A percentile compares a stretch with the other conserved stretches of the same genome.
phyloP scores from a whole-genome alignment of 176 grass and related monocot species.

The Aegilops tauschii region DNA sequence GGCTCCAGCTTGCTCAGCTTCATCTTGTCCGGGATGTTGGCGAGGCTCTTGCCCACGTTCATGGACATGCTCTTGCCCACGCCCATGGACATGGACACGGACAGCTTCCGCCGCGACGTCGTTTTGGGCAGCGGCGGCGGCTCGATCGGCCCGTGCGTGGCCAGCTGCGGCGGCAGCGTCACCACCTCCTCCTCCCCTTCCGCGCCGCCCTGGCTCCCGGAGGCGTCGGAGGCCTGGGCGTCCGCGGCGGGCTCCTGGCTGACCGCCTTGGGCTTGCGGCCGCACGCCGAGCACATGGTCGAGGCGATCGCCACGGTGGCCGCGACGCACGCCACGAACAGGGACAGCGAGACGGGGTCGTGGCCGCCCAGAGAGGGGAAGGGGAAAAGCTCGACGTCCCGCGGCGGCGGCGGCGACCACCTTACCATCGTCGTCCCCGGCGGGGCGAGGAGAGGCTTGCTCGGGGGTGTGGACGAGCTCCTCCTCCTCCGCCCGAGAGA shows the following conservation, averaged over 20 bases:
- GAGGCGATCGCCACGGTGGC: conserved; percentile 51
- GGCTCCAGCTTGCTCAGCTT: conserved; percentile 56
- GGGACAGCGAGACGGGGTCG: conserved; percentile 33
- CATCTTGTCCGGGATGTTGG: conserved; percentile 70
- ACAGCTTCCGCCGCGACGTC: conserved; percentile 50
- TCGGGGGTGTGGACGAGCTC: conserved; percentile 1
- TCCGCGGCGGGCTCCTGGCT: not conserved
- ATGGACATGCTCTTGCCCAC: conserved; percentile 41
- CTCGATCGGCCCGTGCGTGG: conserved; percentile 66
- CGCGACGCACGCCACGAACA: conserved; percentile 52
- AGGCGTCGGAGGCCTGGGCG: conserved; percentile 2
- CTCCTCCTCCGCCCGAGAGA: conserved; percentile 1
- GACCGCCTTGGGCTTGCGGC: conserved; percentile 51
- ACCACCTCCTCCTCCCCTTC: conserved; percentile 39
- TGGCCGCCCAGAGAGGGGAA: not conserved
- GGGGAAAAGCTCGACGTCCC: not conserved
- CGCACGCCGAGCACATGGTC: conserved; percentile 79
- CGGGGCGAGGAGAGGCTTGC: conserved; percentile 5
- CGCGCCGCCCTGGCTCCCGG: not conserved
- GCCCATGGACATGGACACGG: conserved; percentile 39
- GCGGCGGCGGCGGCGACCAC: conserved; percentile 30
- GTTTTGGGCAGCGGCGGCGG: conserved; percentile 30
- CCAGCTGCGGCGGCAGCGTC: conserved; percentile 48
- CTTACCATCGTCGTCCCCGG: conserved; percentile 54
- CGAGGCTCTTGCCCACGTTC: conserved; percentile 41